Evolutionary conservation across 805 yeast genomes (phyloP), one percentile per base, ranked within the genome.

Genomic region (Millerozyma miso): DNA sequence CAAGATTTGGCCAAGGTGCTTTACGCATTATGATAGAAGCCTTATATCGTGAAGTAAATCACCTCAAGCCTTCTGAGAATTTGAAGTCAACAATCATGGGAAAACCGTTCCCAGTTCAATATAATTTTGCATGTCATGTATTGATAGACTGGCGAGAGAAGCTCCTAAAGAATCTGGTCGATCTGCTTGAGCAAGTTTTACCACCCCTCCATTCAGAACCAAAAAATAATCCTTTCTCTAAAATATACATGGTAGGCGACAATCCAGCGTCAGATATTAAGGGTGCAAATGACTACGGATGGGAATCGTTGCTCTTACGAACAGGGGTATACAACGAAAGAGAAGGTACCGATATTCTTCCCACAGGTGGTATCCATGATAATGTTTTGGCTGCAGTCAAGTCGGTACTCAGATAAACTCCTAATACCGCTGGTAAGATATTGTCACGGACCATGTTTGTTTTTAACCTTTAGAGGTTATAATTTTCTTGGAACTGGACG

Each of bases 231-330:
- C 70, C 70, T 4, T 65, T 85, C 52, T 66, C 70, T 31, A 63
- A 74, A n/a, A 84, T 93, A 1, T 90, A 74, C 65, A 93, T 93
- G 99, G 88, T 93, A 31, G 99, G 99, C 20, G 99, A 93, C 64
- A 93, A 93, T 61, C 98, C 97, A 3, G 93, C 83, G 20, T 79
- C 89, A 39, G 99, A 93, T 59, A 93, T 93, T 41, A 74, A 75
- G 43, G 99, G 99, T 0, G 99, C 96, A 4, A 83, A 85, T 53
- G 68, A 70, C 39, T 81, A 83, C 58, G 96, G 97, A 3, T 93
- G 98, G 98, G 80, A 84, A 38, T 81, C 93, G 10, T 77, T 88
- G 31, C 74, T 93, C 36, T 88, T 93, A 19, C 73, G 82, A 48
- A 86, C 97, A 0, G 99, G 99, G 0, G 98, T 93, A 3, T 93